Percentiles rank a stretch among this genome's conserved stretches.
These are phyloP conservation scores for Protea cynaroides DNA, from an alignment of 164 flowering plant species.

Conservation along the genomic window DNA sequence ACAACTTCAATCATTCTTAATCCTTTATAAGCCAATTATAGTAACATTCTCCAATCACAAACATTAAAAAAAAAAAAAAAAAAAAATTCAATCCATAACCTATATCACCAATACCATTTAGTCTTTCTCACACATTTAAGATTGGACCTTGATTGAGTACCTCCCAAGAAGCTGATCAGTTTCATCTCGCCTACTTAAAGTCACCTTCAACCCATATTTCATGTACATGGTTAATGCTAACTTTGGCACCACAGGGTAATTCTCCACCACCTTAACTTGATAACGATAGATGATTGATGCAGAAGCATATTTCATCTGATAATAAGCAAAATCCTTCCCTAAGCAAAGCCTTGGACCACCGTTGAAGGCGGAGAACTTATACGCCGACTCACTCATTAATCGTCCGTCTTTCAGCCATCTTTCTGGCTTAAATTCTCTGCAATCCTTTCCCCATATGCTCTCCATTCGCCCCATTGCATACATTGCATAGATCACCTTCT, in stretches of 20 bases:
- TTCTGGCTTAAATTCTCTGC: conserved; percentile 79
- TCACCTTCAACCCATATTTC: conserved; percentile 84
- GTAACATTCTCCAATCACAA: too few species aligned
- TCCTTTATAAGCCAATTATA: too few species aligned
- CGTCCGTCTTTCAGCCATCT: conserved; percentile 87
- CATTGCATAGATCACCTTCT: conserved; percentile 74
- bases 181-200: conserved; percentile 30
- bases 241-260: conserved; percentile 67
- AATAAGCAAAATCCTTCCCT: conserved; percentile 90
- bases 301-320: conserved; percentile 16
- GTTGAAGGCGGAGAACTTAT: conserved; percentile 89
- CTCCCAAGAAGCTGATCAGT: too few species aligned
- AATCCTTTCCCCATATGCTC: conserved; percentile 69
- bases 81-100: too few species aligned
- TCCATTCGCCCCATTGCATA: conserved; percentile 95
- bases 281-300: conserved; percentile 68
- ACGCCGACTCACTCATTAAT: conserved; percentile 81
- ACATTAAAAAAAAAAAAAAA: too few species aligned
- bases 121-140: too few species aligned
- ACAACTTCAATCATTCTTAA: too few species aligned
- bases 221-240: conserved; percentile 90
- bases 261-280: conserved; percentile 55
- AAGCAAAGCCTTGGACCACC: conserved; percentile 95
- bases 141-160: too few species aligned
- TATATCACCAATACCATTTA: too few species aligned